Evolutionary conservation across 2,329 filamentous ascomycete species (phyloP).

Genomic region (Colletotrichum melonis): DNA sequence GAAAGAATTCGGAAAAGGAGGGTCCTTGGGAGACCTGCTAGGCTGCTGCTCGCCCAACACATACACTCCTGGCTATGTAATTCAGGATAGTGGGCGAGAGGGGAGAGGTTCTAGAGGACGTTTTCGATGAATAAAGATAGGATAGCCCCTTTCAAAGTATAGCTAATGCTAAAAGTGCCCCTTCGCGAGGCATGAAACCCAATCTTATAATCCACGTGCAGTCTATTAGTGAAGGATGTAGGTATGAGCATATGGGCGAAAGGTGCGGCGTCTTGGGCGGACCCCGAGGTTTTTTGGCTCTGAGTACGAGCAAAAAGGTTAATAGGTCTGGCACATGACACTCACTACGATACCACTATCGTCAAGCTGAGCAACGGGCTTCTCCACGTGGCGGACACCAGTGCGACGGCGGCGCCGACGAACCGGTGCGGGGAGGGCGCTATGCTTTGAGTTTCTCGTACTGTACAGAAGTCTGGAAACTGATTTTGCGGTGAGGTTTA

Average conservation of each 20-base stretch:
- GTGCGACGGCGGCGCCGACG: neutral
- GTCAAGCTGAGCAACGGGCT: neutral
- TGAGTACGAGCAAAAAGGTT: neutral
- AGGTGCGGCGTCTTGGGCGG: neutral
- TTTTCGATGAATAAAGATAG: slow-evolving; percentile 12
- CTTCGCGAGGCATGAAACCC: slow-evolving; percentile 1
- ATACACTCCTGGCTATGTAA: slow-evolving; percentile 9
- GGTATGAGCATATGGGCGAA: neutral
- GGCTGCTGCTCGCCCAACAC: neutral
- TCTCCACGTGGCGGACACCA: neutral
- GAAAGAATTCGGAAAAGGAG: neutral
- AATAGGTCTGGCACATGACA: neutral
- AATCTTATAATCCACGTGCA: neutral
- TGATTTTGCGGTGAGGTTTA: neutral
- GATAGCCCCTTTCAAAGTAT: slow-evolving; percentile 14
- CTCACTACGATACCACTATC: neutral
- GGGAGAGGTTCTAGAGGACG: neutral
- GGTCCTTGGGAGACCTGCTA: neutral
- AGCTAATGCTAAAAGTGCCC: slow-evolving; percentile 28
- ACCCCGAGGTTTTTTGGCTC: neutral
- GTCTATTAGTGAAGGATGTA: neutral
- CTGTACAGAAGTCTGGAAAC: too few relatives aligned
- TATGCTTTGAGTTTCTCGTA: neutral
- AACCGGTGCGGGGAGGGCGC: neutral
- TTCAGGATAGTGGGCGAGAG: slow-evolving; percentile 8